Evolutionary conservation across 371 early-diverging fungal species (phyloP).

Genomic region (Basidiobolus heterosporus): DNA sequence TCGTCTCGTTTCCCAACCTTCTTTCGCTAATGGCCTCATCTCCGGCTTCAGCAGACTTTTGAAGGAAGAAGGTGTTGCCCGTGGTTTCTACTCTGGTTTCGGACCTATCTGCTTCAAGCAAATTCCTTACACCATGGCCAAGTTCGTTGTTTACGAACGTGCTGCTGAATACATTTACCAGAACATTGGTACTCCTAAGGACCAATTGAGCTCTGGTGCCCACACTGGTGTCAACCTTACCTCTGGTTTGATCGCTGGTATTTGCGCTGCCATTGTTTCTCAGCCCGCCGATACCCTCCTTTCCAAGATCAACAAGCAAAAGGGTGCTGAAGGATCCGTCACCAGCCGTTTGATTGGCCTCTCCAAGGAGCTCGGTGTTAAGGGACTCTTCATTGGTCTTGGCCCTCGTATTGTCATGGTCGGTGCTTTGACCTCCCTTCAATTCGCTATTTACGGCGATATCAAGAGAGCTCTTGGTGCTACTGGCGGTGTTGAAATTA

Average conservation of each 20-base stretch:
- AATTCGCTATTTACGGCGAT: conserved; percentile 41
- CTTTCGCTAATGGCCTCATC: conserved; percentile 45
- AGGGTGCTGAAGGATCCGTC: conserved; percentile 28
- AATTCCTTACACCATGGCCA: conserved; percentile 86
- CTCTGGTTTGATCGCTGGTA: conserved; percentile 82
- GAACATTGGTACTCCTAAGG: conserved; percentile 27
- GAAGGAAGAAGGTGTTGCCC: conserved; percentile 47
- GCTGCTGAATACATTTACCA: conserved; percentile 34
- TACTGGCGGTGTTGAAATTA: conserved; percentile 42
- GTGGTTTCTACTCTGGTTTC: conserved; percentile 62
- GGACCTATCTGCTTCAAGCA: conserved; percentile 61
- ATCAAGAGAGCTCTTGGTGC: conserved; percentile 55
- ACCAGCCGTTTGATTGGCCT: conserved; percentile 31
- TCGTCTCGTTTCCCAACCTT: conserved; percentile 57
- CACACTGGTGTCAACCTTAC: conserved; percentile 61
- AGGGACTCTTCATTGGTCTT: conserved; percentile 45
- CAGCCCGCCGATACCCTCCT: conserved; percentile 91
- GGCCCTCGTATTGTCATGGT: conserved; percentile 61
- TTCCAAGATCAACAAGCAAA: conserved; percentile 69
- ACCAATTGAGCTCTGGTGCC: conserved; percentile 22
- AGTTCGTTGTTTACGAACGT: conserved; percentile 80
- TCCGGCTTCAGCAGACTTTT: conserved; percentile 38
- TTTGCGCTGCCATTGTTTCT: conserved; percentile 80
- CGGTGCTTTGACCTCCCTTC: conserved; percentile 50
- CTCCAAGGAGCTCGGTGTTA: conserved; percentile 33